Evolutionary conservation across 495 filamentous ascomycete species (phyloP).

Genomic region (Amorphotheca resinae): DNA sequence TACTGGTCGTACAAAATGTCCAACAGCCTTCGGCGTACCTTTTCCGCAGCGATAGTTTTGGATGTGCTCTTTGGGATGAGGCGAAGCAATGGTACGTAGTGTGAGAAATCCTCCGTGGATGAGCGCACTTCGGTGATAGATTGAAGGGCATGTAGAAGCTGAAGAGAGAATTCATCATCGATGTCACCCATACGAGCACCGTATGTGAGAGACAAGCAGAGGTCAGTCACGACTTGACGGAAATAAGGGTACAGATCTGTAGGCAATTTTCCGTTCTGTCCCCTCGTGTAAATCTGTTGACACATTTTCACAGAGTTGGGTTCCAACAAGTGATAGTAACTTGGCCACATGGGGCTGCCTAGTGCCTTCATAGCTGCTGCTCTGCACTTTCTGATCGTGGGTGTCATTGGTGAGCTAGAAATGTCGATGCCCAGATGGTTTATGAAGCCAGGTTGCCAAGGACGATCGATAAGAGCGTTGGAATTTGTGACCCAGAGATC

Average conservation of each 20-base stretch:
- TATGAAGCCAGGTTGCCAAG: slow-evolving; percentile 36
- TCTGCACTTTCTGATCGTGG: too few species aligned
- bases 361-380: too few species aligned
- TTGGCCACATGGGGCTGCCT: slow-evolving; percentile 46
- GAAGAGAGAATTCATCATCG: slow-evolving; percentile 43
- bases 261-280: too few species aligned
- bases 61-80: slow-evolving; percentile 42
- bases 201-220: too few species aligned
- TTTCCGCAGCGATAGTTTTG: slow-evolving; percentile 38
- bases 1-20: too few species aligned
- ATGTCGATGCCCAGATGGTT: too few species aligned
- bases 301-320: slow-evolving; percentile 47
- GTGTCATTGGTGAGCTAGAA: too few species aligned
- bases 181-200: slow-evolving; percentile 44
- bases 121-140: slow-evolving; percentile 45
- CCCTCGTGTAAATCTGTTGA: too few species aligned
- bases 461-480: slow-evolving; percentile 35
- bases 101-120: slow-evolving; percentile 49
- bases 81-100: slow-evolving; percentile 49
- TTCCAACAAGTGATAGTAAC: slow-evolving; percentile 48
- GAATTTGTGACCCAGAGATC: slow-evolving; percentile 35
- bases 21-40: slow-evolving; percentile 42
- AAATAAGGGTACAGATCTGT: too few species aligned
- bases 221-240: too few species aligned
- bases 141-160: slow-evolving; percentile 52